These are phyloP conservation scores for Podila verticillata DNA, from an alignment of 192 early-diverging fungal genomes.

Conservation along the genomic window DNA sequence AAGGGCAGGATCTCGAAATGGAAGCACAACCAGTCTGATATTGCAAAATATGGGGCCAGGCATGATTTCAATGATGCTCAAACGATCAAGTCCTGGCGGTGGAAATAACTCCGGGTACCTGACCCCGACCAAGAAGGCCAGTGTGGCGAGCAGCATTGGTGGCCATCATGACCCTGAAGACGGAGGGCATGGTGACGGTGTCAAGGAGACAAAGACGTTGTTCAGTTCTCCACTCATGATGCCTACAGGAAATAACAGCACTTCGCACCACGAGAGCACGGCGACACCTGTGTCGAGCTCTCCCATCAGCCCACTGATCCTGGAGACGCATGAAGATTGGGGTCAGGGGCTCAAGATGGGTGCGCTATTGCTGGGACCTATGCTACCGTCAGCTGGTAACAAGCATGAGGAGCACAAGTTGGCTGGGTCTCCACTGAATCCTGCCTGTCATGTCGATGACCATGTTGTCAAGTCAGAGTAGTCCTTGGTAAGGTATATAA, in stretches of 20 bases:
- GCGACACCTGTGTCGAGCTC: neutral
- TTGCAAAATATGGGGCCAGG: slow-evolving; percentile 44
- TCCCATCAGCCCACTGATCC: slow-evolving; percentile 23
- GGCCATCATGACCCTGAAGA: slow-evolving; percentile 3
- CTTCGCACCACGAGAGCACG: neutral
- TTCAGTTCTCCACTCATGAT: slow-evolving; percentile 28
- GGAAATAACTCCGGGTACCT: neutral
- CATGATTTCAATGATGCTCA: slow-evolving; percentile 50
- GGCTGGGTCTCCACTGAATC: neutral
- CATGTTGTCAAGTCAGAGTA: too few species aligned
- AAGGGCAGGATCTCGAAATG: slow-evolving; percentile 26
- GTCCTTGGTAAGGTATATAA: neutral
- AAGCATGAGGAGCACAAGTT: neutral
- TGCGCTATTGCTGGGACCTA: slow-evolving; percentile 23
- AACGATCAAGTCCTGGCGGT: slow-evolving; percentile 30
- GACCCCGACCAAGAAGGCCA: slow-evolving; percentile 35
- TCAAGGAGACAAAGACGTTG: slow-evolving; percentile 13
- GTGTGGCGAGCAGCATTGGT: slow-evolving; percentile 8
- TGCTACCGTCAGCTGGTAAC: slow-evolving; percentile 9
- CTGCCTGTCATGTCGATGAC: too few species aligned
- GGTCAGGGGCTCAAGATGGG: slow-evolving; percentile 39
- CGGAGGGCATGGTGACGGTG: neutral
- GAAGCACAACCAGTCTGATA: slow-evolving; percentile 37
- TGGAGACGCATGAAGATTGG: slow-evolving; percentile 38
- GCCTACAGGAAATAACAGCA: neutral